phyloP scores from a whole-genome alignment of 768 basidiomycete species.

The Mycena metata region DNA sequence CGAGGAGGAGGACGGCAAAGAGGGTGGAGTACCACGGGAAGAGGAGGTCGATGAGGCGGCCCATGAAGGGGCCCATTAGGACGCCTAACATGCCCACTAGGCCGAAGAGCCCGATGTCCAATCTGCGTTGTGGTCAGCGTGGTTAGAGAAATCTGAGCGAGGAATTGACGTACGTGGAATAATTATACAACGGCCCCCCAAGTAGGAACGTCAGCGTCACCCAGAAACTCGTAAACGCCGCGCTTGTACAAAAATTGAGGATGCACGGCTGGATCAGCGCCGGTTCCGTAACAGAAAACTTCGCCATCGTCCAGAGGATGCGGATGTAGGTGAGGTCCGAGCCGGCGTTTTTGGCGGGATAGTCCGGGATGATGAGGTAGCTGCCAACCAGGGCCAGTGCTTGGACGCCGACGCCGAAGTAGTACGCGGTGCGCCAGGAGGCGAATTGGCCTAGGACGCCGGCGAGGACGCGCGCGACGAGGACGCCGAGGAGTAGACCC shows the following conservation, averaged over 20 bases:
- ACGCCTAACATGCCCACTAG: constrained; percentile 84
- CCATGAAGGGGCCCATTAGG: constrained; percentile 75
- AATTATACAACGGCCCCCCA: constrained; percentile 80
- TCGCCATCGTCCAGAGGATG: constrained; percentile 83
- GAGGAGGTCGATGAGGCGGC: constrained; percentile 77
- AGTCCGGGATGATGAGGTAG: constrained; percentile 83
- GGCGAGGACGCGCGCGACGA: constrained; percentile 79
- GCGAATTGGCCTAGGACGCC: constrained; percentile 81
- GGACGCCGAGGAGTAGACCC: constrained; percentile 77
- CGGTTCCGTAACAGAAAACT: constrained; percentile 83
- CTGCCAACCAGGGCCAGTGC: constrained; percentile 66
- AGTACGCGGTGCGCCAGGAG: constrained; percentile 82
- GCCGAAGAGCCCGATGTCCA: constrained; percentile 80
- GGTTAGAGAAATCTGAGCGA: background rate
- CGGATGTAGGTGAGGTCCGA: constrained; percentile 70
- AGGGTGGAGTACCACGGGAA: constrained; percentile 84
- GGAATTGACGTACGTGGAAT: constrained; percentile 68
- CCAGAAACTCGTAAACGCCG: constrained; percentile 73
- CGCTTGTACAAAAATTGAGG: constrained; percentile 73
- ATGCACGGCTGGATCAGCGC: constrained; percentile 77
- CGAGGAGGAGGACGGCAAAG: constrained; percentile 61
- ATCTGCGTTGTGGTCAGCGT: constrained; percentile 41
- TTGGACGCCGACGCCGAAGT: constrained; percentile 81
- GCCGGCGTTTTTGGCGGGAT: constrained; percentile 77
- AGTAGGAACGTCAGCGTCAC: constrained; percentile 88